Percentiles rank a stretch among this genome's conserved stretches.
Conservation (phyloP, 2,329 filamentous ascomycete genomes). For the Helotiales sp. region DNA sequence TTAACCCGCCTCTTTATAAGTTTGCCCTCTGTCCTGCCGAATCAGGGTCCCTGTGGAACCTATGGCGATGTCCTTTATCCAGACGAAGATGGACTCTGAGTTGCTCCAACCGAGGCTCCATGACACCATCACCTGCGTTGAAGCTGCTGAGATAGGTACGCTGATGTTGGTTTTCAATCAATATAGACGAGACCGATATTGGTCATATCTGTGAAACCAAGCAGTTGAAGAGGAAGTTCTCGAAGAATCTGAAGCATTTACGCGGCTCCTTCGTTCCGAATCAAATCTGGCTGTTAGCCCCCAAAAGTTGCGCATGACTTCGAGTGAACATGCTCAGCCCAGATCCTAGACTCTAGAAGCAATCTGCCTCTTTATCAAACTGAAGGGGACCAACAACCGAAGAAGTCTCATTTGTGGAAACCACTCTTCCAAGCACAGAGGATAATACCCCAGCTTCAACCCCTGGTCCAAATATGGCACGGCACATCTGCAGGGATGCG, state of each 20-base stretch:
- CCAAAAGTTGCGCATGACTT: neutral
- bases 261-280: neutral
- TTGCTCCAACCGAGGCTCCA: neutral
- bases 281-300: neutral
- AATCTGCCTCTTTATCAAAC: neutral
- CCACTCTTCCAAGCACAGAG: neutral
- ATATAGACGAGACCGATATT: neutral
- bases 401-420: neutral
- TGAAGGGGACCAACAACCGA: neutral
- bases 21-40: neutral
- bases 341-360: neutral
- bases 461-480: neutral
- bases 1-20: neutral
- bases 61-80: no score
- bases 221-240: neutral
- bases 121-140: no score
- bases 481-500: slow-evolving; percentile 2
- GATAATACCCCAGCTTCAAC: no score
- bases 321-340: neutral
- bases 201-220: neutral
- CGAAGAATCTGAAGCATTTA: neutral
- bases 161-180: neutral
- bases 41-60: no score
- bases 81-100: neutral
- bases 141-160: neutral